Conservation (phyloP, 148 eudicot genomes). For the Silene latifolia region DNA sequence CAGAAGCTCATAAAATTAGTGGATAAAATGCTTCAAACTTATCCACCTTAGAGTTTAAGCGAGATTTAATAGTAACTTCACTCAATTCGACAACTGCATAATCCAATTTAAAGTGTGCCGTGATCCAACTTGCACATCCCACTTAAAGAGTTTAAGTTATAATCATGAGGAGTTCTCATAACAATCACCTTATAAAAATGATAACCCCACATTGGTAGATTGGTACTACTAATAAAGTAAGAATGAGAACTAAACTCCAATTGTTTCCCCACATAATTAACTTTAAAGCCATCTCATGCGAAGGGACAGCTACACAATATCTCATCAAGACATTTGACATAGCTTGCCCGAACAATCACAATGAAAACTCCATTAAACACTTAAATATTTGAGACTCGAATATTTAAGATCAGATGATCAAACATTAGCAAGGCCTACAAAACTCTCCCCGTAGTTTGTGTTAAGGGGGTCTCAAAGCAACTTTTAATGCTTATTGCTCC, state of each 20-base stretch:
- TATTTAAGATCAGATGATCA: too few relatives aligned
- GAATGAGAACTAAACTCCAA: conserved; percentile 10
- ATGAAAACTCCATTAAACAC: too few relatives aligned
- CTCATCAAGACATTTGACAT: background rate
- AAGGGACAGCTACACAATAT: conserved; percentile 7
- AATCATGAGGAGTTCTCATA: conserved; percentile 18
- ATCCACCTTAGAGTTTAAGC: background rate
- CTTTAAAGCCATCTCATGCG: background rate
- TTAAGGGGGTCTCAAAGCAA: too few relatives aligned
- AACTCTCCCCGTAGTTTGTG: too few relatives aligned
- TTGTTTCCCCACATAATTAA: conserved; percentile 6
- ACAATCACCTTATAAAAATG: conserved; percentile 11
- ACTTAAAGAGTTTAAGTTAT: conserved; percentile 1
- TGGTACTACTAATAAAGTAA: conserved; percentile 6
- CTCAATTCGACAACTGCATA: conserved; percentile 12
- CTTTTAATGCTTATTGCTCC: too few relatives aligned
- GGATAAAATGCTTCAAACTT: conserved; percentile 3
- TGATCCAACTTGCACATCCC: conserved; percentile 23
- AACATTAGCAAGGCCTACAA: too few relatives aligned
- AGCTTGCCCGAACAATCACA: too few relatives aligned
- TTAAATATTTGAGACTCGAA: too few relatives aligned
- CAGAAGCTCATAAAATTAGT: conserved; percentile 1
- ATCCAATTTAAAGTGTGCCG: conserved; percentile 14
- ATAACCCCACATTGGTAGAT: conserved; percentile 15
- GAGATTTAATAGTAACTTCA: conserved; percentile 5